Evolutionary conservation across 305 asterid genomes (phyloP).

Genomic region (Lippia alba): DNA sequence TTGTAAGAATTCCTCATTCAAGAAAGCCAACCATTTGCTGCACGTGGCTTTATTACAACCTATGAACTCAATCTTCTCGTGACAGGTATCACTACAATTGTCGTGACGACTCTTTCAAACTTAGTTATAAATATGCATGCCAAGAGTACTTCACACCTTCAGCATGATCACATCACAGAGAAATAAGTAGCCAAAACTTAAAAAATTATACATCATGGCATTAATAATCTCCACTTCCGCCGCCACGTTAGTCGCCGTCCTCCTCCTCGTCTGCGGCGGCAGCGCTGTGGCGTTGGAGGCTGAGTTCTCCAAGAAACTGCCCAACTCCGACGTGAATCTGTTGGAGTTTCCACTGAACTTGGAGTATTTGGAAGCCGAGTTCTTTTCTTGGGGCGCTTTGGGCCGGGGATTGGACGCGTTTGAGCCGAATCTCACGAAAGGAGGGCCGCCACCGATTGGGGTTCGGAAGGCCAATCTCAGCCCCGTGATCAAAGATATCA

Average conservation of each 20-base stretch:
- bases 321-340: constrained; percentile 55
- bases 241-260: constrained; percentile 21
- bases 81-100: neutral
- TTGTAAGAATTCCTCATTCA: neutral
- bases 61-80: neutral
- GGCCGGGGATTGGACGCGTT: constrained; percentile 66
- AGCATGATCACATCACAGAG: neutral
- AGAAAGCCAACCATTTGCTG: neutral
- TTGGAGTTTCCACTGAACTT: constrained; percentile 75
- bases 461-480: constrained; percentile 50
- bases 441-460: constrained; percentile 76
- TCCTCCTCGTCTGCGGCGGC: constrained; percentile 16
- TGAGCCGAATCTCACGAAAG: constrained; percentile 59
- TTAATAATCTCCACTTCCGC: constrained; percentile 23
- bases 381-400: constrained; percentile 67
- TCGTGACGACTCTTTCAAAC: neutral
- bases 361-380: constrained; percentile 86
- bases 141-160: neutral
- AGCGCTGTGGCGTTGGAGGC: neutral
- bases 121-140: constrained; percentile 25
- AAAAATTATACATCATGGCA: constrained; percentile 29
- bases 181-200: neutral
- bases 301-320: constrained; percentile 17
- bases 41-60: constrained; percentile 14
- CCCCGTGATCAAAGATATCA: constrained; percentile 56